Percentiles rank a stretch among this genome's conserved stretches.
Conservation (phyloP, 441 rosid genomes). For the Mallotus japonicus region DNA sequence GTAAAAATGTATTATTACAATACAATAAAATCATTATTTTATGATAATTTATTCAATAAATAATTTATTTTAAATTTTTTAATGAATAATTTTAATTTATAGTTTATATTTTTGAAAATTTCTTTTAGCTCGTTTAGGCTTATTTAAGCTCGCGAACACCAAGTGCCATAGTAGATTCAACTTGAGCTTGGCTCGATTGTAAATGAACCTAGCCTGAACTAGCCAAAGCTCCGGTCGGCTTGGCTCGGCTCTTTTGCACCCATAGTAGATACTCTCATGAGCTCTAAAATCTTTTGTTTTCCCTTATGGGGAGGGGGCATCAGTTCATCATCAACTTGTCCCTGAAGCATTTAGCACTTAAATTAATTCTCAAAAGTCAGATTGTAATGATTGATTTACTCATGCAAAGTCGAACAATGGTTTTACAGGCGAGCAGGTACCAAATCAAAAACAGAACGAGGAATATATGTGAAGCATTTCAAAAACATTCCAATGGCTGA, state of each 20-base stretch:
- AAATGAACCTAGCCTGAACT: no score
- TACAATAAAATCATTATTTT: no score
- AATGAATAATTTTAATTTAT: no score
- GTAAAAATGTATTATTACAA: no score
- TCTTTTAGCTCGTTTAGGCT: no score
- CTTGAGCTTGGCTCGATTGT: no score
- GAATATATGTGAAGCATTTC: slow-evolving; percentile 90
- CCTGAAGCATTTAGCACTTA: slow-evolving; percentile 9
- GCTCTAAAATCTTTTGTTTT: neutral
- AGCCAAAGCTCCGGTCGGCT: no score
- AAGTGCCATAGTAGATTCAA: no score
- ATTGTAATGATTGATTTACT: slow-evolving; percentile 10
- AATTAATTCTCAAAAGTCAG: slow-evolving; percentile 7
- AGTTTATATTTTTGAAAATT: no score
- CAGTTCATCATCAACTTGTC: neutral
- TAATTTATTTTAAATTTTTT: no score
- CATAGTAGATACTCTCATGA: slow-evolving; percentile 1
- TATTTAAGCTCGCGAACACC: no score
- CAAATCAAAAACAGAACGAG: slow-evolving; percentile 54
- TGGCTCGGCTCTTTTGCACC: neutral
- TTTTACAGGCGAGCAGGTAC: slow-evolving; percentile 61
- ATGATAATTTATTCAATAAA: no score
- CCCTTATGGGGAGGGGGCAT: neutral
- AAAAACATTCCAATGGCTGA: slow-evolving; percentile 98
- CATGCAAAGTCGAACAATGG: slow-evolving; percentile 28